Conservation (phyloP, 208 protist genomes). For the Acanthamoeba castellanii region DNA sequence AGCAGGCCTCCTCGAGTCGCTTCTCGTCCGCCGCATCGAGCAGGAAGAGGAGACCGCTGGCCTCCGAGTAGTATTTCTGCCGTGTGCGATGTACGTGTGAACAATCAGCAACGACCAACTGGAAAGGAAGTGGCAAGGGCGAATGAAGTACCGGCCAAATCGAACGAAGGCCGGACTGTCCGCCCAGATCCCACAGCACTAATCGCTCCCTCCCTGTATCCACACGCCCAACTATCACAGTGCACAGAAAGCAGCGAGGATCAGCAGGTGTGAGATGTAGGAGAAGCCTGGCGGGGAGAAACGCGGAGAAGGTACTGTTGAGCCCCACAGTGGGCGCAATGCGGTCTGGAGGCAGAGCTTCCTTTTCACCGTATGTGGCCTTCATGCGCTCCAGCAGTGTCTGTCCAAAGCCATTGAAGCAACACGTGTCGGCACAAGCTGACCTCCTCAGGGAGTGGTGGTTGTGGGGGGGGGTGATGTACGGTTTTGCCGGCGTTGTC, state of each 20-base stretch:
- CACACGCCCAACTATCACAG: constrained; percentile 76
- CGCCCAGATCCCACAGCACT: constrained; percentile 82
- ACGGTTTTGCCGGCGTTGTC: constrained; percentile 86
- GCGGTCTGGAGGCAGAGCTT: constrained; percentile 77
- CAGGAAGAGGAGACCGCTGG: constrained; percentile 72
- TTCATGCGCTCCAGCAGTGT: constrained; percentile 85
- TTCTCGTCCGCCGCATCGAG: constrained; percentile 73
- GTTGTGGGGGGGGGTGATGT: neutral
- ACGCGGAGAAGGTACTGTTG: constrained; percentile 80
- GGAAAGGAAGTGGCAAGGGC: neutral
- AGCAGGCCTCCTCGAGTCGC: constrained; percentile 39
- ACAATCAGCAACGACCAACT: constrained; percentile 33
- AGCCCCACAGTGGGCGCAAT: constrained; percentile 87
- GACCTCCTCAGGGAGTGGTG: neutral
- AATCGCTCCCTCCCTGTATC: constrained; percentile 73
- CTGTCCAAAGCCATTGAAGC: constrained; percentile 20
- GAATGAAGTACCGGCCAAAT: constrained; percentile 62
- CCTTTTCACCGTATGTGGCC: constrained; percentile 75
- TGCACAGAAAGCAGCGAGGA: neutral
- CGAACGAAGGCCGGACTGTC: constrained; percentile 62
- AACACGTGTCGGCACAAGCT: no score
- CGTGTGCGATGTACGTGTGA: neutral
- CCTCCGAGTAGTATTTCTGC: constrained; percentile 77
- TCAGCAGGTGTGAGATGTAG: neutral
- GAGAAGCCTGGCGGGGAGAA: neutral